phyloP scores from a whole-genome alignment of 1,284 basidiomycete species.

The Paramarasmius palmivorus region DNA sequence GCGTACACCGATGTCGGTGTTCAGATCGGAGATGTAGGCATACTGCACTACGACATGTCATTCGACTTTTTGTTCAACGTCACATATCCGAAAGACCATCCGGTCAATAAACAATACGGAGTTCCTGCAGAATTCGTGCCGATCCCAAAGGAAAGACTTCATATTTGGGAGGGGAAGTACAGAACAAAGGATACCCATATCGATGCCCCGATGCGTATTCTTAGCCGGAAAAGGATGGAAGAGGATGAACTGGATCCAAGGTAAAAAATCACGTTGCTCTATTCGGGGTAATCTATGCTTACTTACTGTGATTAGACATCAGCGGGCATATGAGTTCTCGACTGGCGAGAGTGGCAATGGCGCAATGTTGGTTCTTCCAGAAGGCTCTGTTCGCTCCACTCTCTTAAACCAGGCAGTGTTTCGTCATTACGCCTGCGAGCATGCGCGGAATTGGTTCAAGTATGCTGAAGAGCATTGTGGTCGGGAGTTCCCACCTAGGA shows the following conservation, averaged over 20 bases:
- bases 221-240: background rate
- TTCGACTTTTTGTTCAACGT: constrained; percentile 38
- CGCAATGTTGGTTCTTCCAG: constrained; percentile 12
- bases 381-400: constrained; percentile 6
- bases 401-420: constrained; percentile 3
- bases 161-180: constrained; percentile 10
- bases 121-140: constrained; percentile 21
- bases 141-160: constrained; percentile 4
- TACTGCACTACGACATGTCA: constrained; percentile 26
- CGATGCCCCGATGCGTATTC: background rate
- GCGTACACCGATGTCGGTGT: constrained; percentile 26
- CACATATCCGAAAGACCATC: constrained; percentile 20
- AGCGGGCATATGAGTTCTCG: constrained; percentile 7
- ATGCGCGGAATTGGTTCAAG: constrained; percentile 12
- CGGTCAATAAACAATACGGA: constrained; percentile 17
- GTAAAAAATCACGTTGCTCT: background rate
- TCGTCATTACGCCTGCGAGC: constrained; percentile 5
- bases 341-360: constrained; percentile 2
- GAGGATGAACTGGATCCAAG: background rate
- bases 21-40: constrained; percentile 30
- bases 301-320: background rate
- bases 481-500: background rate
- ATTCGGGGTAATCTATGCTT: too few species aligned
- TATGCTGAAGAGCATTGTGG: constrained; percentile 9
- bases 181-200: constrained; percentile 9